phyloP scores from a whole-genome alignment of 2,329 filamentous ascomycete species.

The Huntiella moniliformis region DNA sequence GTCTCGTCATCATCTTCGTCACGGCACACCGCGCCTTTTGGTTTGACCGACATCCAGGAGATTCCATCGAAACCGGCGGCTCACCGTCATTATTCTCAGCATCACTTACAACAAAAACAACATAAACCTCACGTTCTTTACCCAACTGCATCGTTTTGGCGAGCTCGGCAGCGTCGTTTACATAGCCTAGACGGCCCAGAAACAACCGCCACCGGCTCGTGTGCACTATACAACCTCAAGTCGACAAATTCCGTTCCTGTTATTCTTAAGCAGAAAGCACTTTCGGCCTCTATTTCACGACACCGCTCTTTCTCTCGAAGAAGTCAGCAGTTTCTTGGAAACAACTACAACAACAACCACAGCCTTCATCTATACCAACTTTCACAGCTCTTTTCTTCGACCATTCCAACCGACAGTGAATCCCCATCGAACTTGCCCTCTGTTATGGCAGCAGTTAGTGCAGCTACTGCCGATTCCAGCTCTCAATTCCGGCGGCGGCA shows the following conservation, averaged over 20 bases:
- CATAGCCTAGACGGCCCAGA: background rate
- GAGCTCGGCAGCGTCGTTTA: background rate
- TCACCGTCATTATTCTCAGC: background rate
- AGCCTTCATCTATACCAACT: background rate
- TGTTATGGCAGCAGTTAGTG: conserved; percentile 9
- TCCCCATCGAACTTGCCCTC: conserved; percentile 1
- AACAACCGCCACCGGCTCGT: background rate
- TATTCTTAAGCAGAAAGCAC: background rate
- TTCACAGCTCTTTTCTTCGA: background rate
- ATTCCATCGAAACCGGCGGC: background rate
- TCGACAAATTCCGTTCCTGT: background rate
- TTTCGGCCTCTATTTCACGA: conserved; percentile 1
- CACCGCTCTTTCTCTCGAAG: background rate
- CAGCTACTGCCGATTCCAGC: conserved; percentile 1
- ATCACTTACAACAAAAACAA: background rate
- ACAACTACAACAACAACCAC: background rate
- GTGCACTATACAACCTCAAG: background rate
- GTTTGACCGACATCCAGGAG: background rate
- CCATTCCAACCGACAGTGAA: background rate
- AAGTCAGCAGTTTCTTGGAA: background rate
- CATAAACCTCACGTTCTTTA: conserved; percentile 5
- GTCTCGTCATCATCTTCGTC: background rate
- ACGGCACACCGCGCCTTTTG: too few relatives aligned
- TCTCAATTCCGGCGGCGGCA: conserved; percentile 9
- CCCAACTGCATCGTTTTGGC: conserved; percentile 5